Percentiles rank a stretch among this genome's conserved stretches.
phyloP scores from a whole-genome alignment of 345 rosid species.

The Moringa oleifera region DNA sequence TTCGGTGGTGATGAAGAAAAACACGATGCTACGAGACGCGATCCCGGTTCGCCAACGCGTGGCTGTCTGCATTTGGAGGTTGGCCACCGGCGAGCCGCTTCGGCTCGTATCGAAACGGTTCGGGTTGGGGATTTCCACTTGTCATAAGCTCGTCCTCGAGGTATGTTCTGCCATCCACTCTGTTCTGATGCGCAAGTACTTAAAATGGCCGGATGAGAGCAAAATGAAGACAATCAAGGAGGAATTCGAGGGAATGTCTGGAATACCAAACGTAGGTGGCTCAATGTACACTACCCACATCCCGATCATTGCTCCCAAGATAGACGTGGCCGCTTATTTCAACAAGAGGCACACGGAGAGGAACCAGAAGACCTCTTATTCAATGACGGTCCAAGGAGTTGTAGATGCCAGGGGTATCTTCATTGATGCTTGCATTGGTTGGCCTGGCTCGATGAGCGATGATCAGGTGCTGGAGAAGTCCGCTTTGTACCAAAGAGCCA shows the following conservation, averaged over 20 bases:
- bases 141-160: slow-evolving; percentile 80
- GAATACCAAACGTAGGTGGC: slow-evolving; percentile 64
- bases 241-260: slow-evolving; percentile 39
- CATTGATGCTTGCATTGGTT: slow-evolving; percentile 77
- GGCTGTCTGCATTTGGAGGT: slow-evolving; percentile 85
- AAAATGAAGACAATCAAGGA: slow-evolving; percentile 31
- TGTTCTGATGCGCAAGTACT: slow-evolving; percentile 62
- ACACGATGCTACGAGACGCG: slow-evolving; percentile 83
- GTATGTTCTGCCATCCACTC: slow-evolving; percentile 67
- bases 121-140: slow-evolving; percentile 81
- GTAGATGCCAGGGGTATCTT: slow-evolving; percentile 62
- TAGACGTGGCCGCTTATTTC: slow-evolving; percentile 60
- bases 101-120: slow-evolving; percentile 77
- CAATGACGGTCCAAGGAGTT: slow-evolving; percentile 77
- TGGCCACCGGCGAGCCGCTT: slow-evolving; percentile 80
- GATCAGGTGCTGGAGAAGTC: slow-evolving; percentile 74
- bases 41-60: slow-evolving; percentile 87
- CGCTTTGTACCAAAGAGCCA: slow-evolving; percentile 53
- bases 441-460: slow-evolving; percentile 78
- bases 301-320: slow-evolving; percentile 78
- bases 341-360: slow-evolving; percentile 81
- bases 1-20: slow-evolving; percentile 68
- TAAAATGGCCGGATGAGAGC: slow-evolving; percentile 63
- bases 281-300: slow-evolving; percentile 81
- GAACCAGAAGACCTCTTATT: slow-evolving; percentile 80